These are phyloP conservation scores for Tulasnella sp. DNA, from an alignment of 768 basidiomycete genomes.

Conservation along the genomic window DNA sequence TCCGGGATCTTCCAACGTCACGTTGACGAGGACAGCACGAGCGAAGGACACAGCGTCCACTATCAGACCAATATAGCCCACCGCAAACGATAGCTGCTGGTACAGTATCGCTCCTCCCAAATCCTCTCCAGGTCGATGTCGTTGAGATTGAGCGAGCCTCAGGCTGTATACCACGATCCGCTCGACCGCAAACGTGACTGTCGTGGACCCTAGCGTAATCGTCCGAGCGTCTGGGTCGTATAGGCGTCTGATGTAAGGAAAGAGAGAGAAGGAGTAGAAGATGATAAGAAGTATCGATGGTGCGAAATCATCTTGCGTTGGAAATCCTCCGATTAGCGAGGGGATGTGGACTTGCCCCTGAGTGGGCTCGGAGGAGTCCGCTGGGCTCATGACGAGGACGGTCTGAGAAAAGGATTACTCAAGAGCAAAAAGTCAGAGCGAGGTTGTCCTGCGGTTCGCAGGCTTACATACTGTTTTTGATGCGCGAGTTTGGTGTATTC, in stretches of 20 bases:
- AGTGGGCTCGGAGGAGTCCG: not conserved
- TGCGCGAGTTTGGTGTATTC: too few relatives aligned
- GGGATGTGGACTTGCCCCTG: constrained; percentile 41
- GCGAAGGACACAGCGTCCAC: not conserved
- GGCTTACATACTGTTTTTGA: too few relatives aligned
- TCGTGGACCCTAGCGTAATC: constrained; percentile 44
- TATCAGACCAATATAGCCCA: not conserved
- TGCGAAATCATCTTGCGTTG: constrained; percentile 48
- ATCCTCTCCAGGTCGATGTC: not conserved
- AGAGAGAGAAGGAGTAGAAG: constrained; percentile 48
- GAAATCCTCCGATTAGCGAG: constrained; percentile 51
- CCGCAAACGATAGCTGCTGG: constrained; percentile 18
- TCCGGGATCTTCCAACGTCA: constrained; percentile 11
- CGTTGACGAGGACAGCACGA: constrained; percentile 14
- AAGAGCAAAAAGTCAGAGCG: not conserved
- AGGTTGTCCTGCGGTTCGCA: not conserved
- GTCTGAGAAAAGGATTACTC: not conserved
- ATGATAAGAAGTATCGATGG: constrained; percentile 52
- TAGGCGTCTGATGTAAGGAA: constrained; percentile 47
- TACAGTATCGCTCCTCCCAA: constrained; percentile 1
- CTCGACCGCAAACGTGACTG: constrained; percentile 46
- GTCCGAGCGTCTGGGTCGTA: constrained; percentile 47
- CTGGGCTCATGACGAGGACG: not conserved
- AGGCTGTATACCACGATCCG: constrained; percentile 16
- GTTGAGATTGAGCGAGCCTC: not conserved